Evolutionary conservation across 805 yeast species (phyloP).

Genomic region (Candida patagonica): DNA sequence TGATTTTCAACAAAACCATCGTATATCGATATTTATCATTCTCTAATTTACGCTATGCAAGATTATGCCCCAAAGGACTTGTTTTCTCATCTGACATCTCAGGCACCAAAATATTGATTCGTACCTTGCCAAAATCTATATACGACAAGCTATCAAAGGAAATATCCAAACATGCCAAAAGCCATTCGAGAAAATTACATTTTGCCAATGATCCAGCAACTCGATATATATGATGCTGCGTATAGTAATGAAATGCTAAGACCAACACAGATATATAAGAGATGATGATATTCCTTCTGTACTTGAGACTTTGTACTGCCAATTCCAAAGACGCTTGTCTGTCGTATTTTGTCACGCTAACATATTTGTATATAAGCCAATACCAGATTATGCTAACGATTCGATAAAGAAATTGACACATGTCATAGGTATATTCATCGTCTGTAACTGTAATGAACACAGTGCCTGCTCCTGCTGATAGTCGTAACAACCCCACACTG

Average conservation of each 20-base stretch:
- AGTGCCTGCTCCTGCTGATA: slow-evolving; percentile 80
- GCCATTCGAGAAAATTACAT: slow-evolving; percentile 80
- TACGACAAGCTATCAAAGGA: slow-evolving; percentile 53
- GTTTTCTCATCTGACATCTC: no score
- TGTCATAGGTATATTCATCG: slow-evolving; percentile 14
- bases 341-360: neutral
- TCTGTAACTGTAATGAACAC: slow-evolving; percentile 65
- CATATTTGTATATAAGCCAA: neutral
- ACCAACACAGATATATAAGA: neutral
- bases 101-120: slow-evolving; percentile 1
- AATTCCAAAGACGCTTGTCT: neutral
- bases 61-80: no score
- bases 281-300: neutral
- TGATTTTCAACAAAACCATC: no score
- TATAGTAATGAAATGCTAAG: slow-evolving; percentile 43
- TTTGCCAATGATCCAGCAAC: slow-evolving; percentile 73
- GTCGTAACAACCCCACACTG: slow-evolving; percentile 52
- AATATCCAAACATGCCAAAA: slow-evolving; percentile 60
- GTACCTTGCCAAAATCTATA: slow-evolving; percentile 1
- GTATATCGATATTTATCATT: no score
- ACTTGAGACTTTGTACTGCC: neutral
- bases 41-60: no score
- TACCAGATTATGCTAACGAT: slow-evolving; percentile 24
- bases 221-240: slow-evolving; percentile 68
- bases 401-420: slow-evolving; percentile 11